Percentiles rank a stretch among this genome's conserved stretches.
phyloP scores from a whole-genome alignment of 306 rosid species.

The Dryas octopetala region DNA sequence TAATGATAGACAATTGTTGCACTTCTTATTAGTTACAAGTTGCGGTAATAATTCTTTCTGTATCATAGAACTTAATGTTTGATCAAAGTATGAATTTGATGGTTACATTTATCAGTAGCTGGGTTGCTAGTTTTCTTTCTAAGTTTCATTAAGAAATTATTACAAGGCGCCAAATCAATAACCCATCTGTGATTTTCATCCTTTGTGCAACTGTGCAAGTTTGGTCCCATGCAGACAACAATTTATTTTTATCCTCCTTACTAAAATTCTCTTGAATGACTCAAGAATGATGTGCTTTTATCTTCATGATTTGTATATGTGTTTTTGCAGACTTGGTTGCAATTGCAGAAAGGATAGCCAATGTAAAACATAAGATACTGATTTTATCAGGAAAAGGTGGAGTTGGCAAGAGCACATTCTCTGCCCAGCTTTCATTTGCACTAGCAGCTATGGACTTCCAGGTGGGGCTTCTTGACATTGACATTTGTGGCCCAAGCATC shows the following conservation, averaged over 20 bases:
- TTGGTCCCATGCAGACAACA: background rate
- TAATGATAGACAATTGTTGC: background rate
- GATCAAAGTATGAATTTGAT: too few relatives aligned
- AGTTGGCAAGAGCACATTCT: slow-evolving; percentile 96
- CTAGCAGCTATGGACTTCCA: slow-evolving; percentile 82
- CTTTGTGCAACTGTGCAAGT: background rate
- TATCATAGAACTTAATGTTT: too few relatives aligned
- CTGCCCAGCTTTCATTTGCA: slow-evolving; percentile 85
- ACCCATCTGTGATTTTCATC: background rate
- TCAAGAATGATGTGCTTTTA: slow-evolving; percentile 4
- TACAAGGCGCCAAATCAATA: background rate
- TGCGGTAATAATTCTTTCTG: too few relatives aligned
- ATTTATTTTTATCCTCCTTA: background rate
- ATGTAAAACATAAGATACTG: slow-evolving; percentile 88
- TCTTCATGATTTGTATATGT: background rate
- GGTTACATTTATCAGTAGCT: background rate
- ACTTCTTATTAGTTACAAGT: too few relatives aligned
- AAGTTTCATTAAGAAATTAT: background rate
- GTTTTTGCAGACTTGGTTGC: slow-evolving; percentile 66
- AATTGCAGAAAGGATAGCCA: slow-evolving; percentile 86
- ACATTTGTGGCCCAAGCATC: slow-evolving; percentile 96
- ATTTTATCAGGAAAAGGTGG: slow-evolving; percentile 95
- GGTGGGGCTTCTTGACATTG: slow-evolving; percentile 95
- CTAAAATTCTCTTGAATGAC: background rate
- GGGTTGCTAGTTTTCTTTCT: background rate